Conservation (phyloP, 208 protist genomes). For the Trypanosoma congolense region DNA sequence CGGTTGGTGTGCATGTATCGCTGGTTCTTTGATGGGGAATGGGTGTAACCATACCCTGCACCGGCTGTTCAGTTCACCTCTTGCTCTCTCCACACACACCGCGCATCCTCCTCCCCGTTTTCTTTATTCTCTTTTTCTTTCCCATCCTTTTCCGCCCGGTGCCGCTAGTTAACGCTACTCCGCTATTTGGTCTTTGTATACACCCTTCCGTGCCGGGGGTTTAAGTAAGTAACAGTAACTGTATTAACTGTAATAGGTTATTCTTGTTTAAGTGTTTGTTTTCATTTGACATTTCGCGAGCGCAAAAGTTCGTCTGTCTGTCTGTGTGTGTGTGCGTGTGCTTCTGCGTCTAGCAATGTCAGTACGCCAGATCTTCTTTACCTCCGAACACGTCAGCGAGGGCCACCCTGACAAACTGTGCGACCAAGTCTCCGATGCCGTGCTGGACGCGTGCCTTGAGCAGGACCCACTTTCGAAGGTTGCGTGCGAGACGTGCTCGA, state of each 20-base stretch:
- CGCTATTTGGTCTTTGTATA: background rate
- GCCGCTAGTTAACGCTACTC: background rate
- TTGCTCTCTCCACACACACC: background rate
- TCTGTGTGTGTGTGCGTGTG: too few relatives aligned
- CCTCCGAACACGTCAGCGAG: background rate
- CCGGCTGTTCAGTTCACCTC: background rate
- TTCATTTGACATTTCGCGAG: too few relatives aligned
- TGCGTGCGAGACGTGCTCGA: conserved; percentile 1
- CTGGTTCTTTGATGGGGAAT: too few relatives aligned
- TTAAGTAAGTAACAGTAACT: too few relatives aligned
- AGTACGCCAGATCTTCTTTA: background rate
- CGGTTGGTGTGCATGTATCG: too few relatives aligned
- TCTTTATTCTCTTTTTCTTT: background rate
- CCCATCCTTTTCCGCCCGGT: background rate
- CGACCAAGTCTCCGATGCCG: background rate
- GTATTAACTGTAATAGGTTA: too few relatives aligned
- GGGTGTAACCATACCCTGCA: too few relatives aligned
- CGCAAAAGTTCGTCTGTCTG: too few relatives aligned
- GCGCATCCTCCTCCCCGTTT: background rate
- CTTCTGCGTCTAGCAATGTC: too few relatives aligned
- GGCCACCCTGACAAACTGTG: background rate
- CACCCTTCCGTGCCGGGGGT: too few relatives aligned
- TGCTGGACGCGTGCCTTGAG: background rate
- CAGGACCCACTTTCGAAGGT: background rate
- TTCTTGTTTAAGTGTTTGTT: too few relatives aligned